phyloP scores from a whole-genome alignment of 352 stramenopile species.

The Pythium rhizo-oryzae region DNA sequence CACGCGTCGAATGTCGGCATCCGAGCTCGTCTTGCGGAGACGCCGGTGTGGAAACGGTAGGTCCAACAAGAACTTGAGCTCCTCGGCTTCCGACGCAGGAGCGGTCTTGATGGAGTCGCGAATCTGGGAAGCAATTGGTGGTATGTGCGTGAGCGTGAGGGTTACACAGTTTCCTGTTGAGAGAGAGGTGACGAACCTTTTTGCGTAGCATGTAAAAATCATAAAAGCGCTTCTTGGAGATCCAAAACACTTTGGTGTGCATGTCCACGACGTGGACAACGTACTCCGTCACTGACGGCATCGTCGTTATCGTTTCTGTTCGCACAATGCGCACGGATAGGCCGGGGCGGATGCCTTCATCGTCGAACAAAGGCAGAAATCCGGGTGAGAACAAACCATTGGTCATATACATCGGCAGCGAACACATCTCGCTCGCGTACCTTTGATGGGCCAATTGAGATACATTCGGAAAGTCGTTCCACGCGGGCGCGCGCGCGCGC shows the following conservation, averaged over 20 bases:
- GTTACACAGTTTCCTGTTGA: background rate
- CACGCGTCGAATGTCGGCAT: slow-evolving; percentile 52
- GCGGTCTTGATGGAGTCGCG: slow-evolving; percentile 46
- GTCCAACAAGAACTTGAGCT: slow-evolving; percentile 75
- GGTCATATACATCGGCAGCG: background rate
- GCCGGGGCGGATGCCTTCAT: slow-evolving; percentile 55
- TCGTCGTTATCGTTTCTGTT: slow-evolving; percentile 52
- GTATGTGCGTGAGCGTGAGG: too few species aligned
- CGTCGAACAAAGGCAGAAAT: background rate
- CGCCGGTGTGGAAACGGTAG: slow-evolving; percentile 68
- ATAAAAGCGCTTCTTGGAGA: slow-evolving; percentile 79
- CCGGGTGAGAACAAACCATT: background rate
- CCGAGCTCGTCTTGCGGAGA: slow-evolving; percentile 49
- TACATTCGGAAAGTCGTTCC: slow-evolving; percentile 60
- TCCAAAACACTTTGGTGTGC: slow-evolving; percentile 85
- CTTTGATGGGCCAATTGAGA: slow-evolving; percentile 39
- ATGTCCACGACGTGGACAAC: slow-evolving; percentile 76
- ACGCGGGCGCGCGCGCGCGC: slow-evolving; percentile 34
- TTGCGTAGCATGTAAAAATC: slow-evolving; percentile 74
- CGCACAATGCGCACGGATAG: slow-evolving; percentile 75
- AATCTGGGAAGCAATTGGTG: slow-evolving; percentile 25
- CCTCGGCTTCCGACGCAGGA: slow-evolving; percentile 47
- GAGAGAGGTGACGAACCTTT: slow-evolving; percentile 37
- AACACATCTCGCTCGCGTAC: background rate
- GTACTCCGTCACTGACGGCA: slow-evolving; percentile 72